These are phyloP conservation scores for Lachancea thermotolerans DNA, from an alignment of 805 yeast genomes.

Conservation along the genomic window DNA sequence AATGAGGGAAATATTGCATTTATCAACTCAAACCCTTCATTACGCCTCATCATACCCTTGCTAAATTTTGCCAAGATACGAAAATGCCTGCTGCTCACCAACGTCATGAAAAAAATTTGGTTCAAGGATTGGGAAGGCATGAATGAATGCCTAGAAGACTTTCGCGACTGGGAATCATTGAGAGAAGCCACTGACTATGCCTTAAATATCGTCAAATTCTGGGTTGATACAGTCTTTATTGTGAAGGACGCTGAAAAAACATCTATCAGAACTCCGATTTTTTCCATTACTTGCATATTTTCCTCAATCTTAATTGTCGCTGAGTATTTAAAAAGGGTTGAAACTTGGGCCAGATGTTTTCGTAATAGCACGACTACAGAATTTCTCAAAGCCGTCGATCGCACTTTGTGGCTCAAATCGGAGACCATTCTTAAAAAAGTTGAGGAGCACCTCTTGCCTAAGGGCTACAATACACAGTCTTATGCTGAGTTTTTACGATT, in stretches of 20 bases:
- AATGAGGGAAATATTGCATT: constrained; percentile 35
- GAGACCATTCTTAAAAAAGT: constrained; percentile 54
- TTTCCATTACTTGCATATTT: constrained; percentile 64
- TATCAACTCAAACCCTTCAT: constrained; percentile 46
- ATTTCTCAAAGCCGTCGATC: constrained; percentile 41
- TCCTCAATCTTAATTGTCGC: constrained; percentile 56
- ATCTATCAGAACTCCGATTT: constrained; percentile 67
- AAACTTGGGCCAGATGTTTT: constrained; percentile 41
- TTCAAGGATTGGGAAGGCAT: constrained; percentile 61
- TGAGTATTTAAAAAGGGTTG: constrained; percentile 53
- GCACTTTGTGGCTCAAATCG: constrained; percentile 59
- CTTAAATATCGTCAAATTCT: constrained; percentile 52
- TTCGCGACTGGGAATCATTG: constrained; percentile 55
- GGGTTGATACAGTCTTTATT: constrained; percentile 67
- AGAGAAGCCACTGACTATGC: constrained; percentile 57
- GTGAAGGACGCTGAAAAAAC: constrained; percentile 59
- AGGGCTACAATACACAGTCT: constrained; percentile 44
- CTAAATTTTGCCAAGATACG: constrained; percentile 61
- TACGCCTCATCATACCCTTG: constrained; percentile 61
- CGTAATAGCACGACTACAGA: constrained; percentile 19
- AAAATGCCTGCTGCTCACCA: constrained; percentile 53
- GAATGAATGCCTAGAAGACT: constrained; percentile 44
- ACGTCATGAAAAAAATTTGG: constrained; percentile 55
- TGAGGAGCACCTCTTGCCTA: constrained; percentile 50
- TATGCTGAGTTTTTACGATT: constrained; percentile 52